phyloP scores from a whole-genome alignment of 1,139 yeast genomes.

The Pichia sp. region DNA sequence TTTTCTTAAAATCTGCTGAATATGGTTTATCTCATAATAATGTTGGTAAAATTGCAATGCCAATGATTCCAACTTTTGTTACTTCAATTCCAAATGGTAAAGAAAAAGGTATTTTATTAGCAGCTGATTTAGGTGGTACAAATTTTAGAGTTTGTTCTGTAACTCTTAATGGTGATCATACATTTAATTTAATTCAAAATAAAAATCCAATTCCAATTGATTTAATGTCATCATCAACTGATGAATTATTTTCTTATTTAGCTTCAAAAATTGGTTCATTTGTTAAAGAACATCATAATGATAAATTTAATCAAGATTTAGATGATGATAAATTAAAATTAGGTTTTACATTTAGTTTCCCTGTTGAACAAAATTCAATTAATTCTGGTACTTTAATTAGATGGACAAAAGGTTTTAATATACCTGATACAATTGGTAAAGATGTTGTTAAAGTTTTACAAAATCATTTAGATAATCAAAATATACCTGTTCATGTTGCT shows the following conservation, averaged over 20 bases:
- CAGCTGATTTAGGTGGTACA: slow-evolving; percentile 87
- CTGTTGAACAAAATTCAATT: slow-evolving; percentile 77
- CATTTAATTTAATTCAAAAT: slow-evolving; percentile 63
- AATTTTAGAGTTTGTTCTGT: slow-evolving; percentile 89
- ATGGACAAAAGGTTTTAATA: slow-evolving; percentile 93
- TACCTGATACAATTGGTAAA: slow-evolving; percentile 74
- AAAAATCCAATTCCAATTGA: slow-evolving; percentile 71
- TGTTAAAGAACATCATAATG: slow-evolving; percentile 52
- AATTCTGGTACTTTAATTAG: slow-evolving; percentile 74
- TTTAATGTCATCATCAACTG: slow-evolving; percentile 49
- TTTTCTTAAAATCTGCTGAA: slow-evolving; percentile 57
- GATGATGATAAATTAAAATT: slow-evolving; percentile 44
- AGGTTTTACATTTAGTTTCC: slow-evolving; percentile 92
- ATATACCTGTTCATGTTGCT: slow-evolving; percentile 65
- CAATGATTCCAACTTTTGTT: slow-evolving; percentile 87
- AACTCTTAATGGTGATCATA: slow-evolving; percentile 69
- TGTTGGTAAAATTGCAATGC: slow-evolving; percentile 40
- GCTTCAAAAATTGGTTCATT: slow-evolving; percentile 65
- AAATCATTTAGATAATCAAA: slow-evolving; percentile 50
- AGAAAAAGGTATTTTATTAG: slow-evolving; percentile 70
- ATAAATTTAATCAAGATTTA: slow-evolving; percentile 32
- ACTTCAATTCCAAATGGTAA: slow-evolving; percentile 75
- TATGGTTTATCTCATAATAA: slow-evolving; percentile 47
- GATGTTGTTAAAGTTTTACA: slow-evolving; percentile 77
- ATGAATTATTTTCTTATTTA: slow-evolving; percentile 62